Base-by-base conservation (phyloP, 2,329 filamentous ascomycete species). In the Colletotrichum navitas region DNA sequence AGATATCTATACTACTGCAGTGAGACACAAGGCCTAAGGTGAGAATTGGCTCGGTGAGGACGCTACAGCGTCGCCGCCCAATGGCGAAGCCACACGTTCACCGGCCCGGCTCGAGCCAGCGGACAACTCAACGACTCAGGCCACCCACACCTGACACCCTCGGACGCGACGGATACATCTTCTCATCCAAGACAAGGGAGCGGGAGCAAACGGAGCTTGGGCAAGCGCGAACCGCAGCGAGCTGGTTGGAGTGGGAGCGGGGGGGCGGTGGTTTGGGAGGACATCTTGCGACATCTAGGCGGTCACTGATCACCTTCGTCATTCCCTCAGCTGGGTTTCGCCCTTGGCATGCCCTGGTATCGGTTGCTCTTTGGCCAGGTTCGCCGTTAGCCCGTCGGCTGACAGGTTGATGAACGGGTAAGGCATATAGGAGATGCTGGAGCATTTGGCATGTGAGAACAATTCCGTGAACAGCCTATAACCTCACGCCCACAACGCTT, bases 51-150 rank as follows among this genome's bases (percentile, higher is more conserved):
- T 67, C 41, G n/a, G 34, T 12, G 63, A 56, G 26, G 1, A 41
- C 29, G 26, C 68, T 70, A 70, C 29, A 10, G 5, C 34, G 26
- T 39, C 55, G 41, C 43, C 32, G 52, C 11, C 68, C 68, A 71
- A 71, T 71, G 18, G 10, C 36, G 14, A 39, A 39, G 52, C 36
- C 12, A 71, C 68, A 71, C 68, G 68, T 71, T 39, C 51, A 14
- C 18, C 45, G 26, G 18, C 47, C 11, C 5, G 1, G 3, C 32
- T 26, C 11, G 41, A 34, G 39, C 21, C 55, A 63, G 45, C 52
- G 59, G 58, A 58, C 58, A 45, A 14, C 43, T 29, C 29, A 63
- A 5, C 12, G 8, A 1, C 41, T 26, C 21, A 21, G 32, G 41
- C n/a, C 16, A 12, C 49, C 34, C 60, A 6, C 21, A 2, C 11